These are phyloP conservation scores for Tolypocladium paradoxum DNA, from an alignment of 2,329 filamentous ascomycete species.

Conservation along the genomic window DNA sequence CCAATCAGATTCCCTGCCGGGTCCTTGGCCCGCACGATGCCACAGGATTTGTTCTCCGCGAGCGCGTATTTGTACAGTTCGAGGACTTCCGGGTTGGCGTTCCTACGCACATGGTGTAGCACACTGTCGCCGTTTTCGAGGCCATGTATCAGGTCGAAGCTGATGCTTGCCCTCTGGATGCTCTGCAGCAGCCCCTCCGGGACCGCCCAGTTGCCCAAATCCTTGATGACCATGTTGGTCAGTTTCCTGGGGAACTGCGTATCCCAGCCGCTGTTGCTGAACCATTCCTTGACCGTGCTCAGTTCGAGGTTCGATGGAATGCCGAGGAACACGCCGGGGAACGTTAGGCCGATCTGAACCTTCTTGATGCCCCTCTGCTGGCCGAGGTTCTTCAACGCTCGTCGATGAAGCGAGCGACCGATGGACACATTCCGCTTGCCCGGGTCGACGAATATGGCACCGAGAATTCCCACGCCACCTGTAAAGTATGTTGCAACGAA, in stretches of 20 bases:
- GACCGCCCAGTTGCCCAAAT: slow-evolving; percentile 61
- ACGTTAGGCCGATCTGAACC: slow-evolving; percentile 69
- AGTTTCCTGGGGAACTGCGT: slow-evolving; percentile 46
- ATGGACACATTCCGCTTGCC: slow-evolving; percentile 79
- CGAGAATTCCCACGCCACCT: slow-evolving; percentile 62
- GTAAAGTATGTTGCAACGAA: slow-evolving; percentile 86
- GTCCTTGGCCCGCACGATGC: slow-evolving; percentile 73
- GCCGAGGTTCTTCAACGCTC: slow-evolving; percentile 64
- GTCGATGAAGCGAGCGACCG: slow-evolving; percentile 77
- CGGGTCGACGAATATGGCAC: slow-evolving; percentile 83
- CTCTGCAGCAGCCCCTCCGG: slow-evolving; percentile 68
- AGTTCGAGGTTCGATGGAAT: slow-evolving; percentile 51
- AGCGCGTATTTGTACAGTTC: slow-evolving; percentile 73
- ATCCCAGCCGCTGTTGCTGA: slow-evolving; percentile 84
- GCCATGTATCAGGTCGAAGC: slow-evolving; percentile 76
- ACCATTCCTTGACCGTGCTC: slow-evolving; percentile 59
- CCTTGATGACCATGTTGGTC: slow-evolving; percentile 61
- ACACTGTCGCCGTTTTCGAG: slow-evolving; percentile 65
- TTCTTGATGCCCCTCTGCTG: slow-evolving; percentile 64
- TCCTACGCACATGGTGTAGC: slow-evolving; percentile 61
- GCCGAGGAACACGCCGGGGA: slow-evolving; percentile 79
- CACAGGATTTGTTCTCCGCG: slow-evolving; percentile 59
- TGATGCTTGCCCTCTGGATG: slow-evolving; percentile 60
- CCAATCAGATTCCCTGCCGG: slow-evolving; percentile 58
- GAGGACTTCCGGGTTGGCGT: slow-evolving; percentile 64